These are phyloP conservation scores for Fusarium bulbicola DNA, from an alignment of 2,329 filamentous ascomycete species.

Conservation along the genomic window DNA sequence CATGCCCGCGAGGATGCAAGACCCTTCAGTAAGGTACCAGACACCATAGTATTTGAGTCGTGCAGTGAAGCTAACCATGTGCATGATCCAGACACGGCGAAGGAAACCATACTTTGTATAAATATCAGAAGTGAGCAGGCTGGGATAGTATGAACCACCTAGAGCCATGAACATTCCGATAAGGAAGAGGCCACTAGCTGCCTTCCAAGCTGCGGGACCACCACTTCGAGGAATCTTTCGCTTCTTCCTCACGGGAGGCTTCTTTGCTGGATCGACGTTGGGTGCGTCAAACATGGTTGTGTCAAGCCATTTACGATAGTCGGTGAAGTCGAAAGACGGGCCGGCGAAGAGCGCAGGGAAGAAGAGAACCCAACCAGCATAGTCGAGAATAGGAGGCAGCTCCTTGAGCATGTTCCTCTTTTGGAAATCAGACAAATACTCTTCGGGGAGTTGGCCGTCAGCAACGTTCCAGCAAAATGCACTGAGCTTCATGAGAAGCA, in stretches of 20 bases:
- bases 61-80: conserved; percentile 83
- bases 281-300: conserved; percentile 92
- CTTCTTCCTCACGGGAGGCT: conserved; percentile 86
- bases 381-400: conserved; percentile 82
- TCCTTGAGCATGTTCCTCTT: conserved; percentile 80
- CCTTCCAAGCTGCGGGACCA: conserved; percentile 83
- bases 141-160: conserved; percentile 70
- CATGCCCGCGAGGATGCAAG: conserved; percentile 91
- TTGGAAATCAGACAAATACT: conserved; percentile 86
- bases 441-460: conserved; percentile 82
- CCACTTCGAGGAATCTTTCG: conserved; percentile 92
- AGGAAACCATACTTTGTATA: conserved; percentile 75
- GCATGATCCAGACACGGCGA: conserved; percentile 78
- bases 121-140: conserved; percentile 69
- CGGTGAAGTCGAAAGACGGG: conserved; percentile 92
- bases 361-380: conserved; percentile 90
- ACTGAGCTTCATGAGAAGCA: conserved; percentile 95
- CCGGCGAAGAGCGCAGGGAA: conserved; percentile 92
- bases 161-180: conserved; percentile 81
- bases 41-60: conserved; percentile 97
- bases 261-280: conserved; percentile 84
- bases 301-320: conserved; percentile 92
- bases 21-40: conserved; percentile 91
- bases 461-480: conserved; percentile 99
- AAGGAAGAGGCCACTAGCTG: conserved; percentile 77